Base-by-base conservation (phyloP, 2,329 filamentous ascomycete species). In the Ceratocystis albifundus region DNA sequence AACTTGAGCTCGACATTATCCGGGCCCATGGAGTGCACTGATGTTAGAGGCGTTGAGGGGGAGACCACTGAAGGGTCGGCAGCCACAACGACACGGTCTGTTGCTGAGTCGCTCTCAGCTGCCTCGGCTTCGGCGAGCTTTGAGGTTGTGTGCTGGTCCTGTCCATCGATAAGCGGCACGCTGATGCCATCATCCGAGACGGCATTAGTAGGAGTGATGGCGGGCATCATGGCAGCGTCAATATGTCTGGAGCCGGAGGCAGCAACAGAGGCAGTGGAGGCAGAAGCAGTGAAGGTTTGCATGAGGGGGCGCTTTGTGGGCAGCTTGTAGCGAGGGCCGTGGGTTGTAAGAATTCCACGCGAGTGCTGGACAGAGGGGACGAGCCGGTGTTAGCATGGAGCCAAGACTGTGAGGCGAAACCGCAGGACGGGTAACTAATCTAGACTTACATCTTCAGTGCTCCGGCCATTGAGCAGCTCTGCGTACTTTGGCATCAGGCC, bases 151-250 rank as follows among this genome's bases (percentile, higher is more conserved):
- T 73, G 71, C 74, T 80, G 82, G 76, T 81, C n/a, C 28, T 59
- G 84, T 74, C 86, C 84, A 12, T 84, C 83, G 8, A 86, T 77
- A 4, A 86, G 77, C 41, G 84, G 84, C 44, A 86, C 80, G 69
- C 59, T 57, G n/a, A 57, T 57, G 45, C 48, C 57, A 17, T 57
- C 44, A 28, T 66, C 55, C 17, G 64, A 45, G 17, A 48, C 81
- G 82, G 62, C 83, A 76, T 68, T 76, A 72, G 50, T 72, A 70
- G 71, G 77, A 75, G 15, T 70, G 68, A 75, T 72, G 28, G 71
- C 73, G 30, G 84, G 84, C 66, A 87, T 77, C 68, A 83, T 74
- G 68, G 80, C 76, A 72, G 76, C 78, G 75, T 86, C 82, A 67
- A 84, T 78, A 67, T 79, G 75, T 59, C 71, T 72, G 53, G 72